Base-by-base conservation (phyloP, 2,329 filamentous ascomycete genomes). In the Aspergillus oerlinghausenensis region DNA sequence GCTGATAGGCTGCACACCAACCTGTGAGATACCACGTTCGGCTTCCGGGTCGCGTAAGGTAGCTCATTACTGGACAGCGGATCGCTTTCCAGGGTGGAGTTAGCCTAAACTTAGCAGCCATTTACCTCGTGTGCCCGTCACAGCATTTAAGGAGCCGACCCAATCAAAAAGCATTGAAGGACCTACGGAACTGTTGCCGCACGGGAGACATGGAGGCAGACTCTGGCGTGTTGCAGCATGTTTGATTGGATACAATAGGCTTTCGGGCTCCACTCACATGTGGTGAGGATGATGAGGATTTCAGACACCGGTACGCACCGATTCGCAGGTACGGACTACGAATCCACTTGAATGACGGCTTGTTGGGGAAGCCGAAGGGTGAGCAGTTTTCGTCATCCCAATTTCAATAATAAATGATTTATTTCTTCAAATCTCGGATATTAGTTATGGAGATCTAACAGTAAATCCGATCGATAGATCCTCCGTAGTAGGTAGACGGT, bases 201-300 rank as follows among this genome's bases (percentile, higher is more conserved):
- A 49, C 54, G 58, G 58, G 56, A 58, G 59, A 56, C 28, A 54
- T 51, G 50, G 50, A 26, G 23, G 58, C 49, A 26, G 49, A 51
- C 51, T 35, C 43, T 43, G 51, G 53, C 21, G 21, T 47, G 21
- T 23, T 47, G 4, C 21, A 14, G 11, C 19, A 23, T 23, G 43
- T n/a, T 17, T 47, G 43, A 23, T 47, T 47, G 43, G n/a, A 23
- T 17, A 17, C 3, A 23, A 7, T 1, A 47, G 23, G 21, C 10
- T 25, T 25, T 47, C 43, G 43, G 43, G 43, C 21, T 47, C 26
- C 43, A 49, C 55, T 43, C 55, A 38, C 51, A 57, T 54, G 55
- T 57, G 55, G 57, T 48, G 23, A 23, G 21, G 21, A 21, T 1
- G 21, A 35, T 35, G 32, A 35, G 32, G 5, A 38, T 38, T 38